Base-by-base conservation (phyloP, 2,329 filamentous ascomycete genomes). In the Monosporascus cannonballus region DNA sequence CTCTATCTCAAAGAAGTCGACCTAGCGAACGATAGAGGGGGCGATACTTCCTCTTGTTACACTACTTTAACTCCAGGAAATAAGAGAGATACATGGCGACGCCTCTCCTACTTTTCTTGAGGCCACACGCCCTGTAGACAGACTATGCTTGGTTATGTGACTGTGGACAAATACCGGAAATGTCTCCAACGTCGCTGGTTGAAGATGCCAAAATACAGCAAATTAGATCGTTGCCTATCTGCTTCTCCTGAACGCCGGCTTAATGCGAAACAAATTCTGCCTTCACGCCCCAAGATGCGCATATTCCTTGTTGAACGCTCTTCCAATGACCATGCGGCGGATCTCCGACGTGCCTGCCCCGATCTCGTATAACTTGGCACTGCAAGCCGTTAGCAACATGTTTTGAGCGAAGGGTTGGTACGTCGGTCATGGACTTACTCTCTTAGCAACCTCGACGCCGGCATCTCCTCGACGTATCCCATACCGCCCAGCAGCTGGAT, bases 291-390 rank as follows among this genome's bases (percentile, higher is more conserved):
- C 58, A 17, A 63, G 52, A 50, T 67, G 63, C 8, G 75, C 81
- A 69, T 85, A 96, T 71, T 95, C 86, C 73, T 88, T 92, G 71
- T 96, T 96, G 61, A 96, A 96, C 1, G 85, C 88, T 59, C 92
- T 78, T 27, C 94, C 93, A 66, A 99, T 96, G 4, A 99, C 90
- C 84, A 97, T 95, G 59, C 92, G 80, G 59, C 94, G 79, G 49
- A 99, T 86, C 74, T 99, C 94, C 55, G 90, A 96, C 3, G 94
- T 97, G 6, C 94, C 94, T 5, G 94, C 94, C 1, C 94, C 94
- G 67, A 99, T 97, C 73, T 97, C 94, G 69, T 99, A 99, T 55
- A 99, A 70, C 69, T 86, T 86, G 37, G 83, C 82, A 71, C 80
- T 84, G 56, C 34, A 42, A n/a, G 48, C 15, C 52, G 63, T 74